Conservation (phyloP, 306 rosid species). For the Benincasa hispida region DNA sequence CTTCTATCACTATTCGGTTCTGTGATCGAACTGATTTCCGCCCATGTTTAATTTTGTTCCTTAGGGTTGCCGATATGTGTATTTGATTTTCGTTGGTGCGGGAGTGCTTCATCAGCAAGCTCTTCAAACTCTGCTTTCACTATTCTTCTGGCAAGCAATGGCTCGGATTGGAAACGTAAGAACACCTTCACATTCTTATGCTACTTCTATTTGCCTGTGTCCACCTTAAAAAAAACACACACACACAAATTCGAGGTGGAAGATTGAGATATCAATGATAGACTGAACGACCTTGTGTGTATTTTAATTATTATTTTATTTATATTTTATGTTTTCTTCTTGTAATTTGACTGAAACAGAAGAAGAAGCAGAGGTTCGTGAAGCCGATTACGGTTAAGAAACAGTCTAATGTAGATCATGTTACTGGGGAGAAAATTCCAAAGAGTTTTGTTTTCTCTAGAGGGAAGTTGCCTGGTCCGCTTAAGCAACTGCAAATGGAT, state of each 20-base stretch:
- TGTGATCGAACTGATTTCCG: neutral
- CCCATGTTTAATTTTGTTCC: neutral
- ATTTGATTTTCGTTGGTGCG: neutral
- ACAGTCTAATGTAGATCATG: constrained; percentile 57
- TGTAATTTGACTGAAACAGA: constrained; percentile 13
- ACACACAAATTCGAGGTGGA: no score
- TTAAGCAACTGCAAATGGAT: constrained; percentile 79
- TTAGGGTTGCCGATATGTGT: neutral
- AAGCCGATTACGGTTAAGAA: constrained; percentile 42
- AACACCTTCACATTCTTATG: neutral
- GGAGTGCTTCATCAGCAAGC: neutral
- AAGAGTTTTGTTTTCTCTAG: constrained; percentile 74
- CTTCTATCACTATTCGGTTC: neutral
- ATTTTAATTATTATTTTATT: no score
- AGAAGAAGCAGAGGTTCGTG: constrained; percentile 33
- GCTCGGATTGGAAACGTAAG: constrained; percentile 39
- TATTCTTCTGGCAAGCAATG: constrained; percentile 16
- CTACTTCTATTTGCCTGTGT: neutral
- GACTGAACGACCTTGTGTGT: neutral
- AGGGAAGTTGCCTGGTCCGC: constrained; percentile 75
- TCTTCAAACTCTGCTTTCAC: neutral
- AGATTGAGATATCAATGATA: neutral
- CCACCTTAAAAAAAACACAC: no score
- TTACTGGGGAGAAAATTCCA: constrained; percentile 88
- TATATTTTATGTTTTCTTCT: neutral